Percentiles rank a stretch among this genome's conserved stretches.
Conservation (phyloP, 805 yeast genomes). For the Saturnispora zaruensis region DNA sequence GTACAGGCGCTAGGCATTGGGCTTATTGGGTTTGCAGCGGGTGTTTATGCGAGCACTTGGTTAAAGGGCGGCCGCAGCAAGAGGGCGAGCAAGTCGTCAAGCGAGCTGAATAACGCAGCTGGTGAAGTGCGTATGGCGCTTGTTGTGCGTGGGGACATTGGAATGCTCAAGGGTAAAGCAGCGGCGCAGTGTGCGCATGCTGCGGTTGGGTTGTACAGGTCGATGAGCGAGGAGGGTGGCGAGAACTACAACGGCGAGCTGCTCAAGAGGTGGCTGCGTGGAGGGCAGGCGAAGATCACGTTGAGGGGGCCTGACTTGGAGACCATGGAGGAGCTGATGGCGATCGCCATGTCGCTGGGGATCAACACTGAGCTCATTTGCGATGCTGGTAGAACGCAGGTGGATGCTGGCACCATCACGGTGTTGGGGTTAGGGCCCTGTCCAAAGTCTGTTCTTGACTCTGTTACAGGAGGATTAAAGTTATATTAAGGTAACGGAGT, state of each 20-base stretch:
- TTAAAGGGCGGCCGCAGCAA: background rate
- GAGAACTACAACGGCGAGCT: slow-evolving; percentile 52
- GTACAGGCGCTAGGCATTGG: slow-evolving; percentile 14
- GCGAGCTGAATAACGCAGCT: slow-evolving; percentile 52
- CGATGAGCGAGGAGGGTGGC: slow-evolving; percentile 45
- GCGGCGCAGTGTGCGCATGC: slow-evolving; percentile 99
- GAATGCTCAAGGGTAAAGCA: slow-evolving; percentile 90
- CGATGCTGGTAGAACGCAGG: slow-evolving; percentile 96
- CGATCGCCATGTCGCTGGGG: slow-evolving; percentile 71
- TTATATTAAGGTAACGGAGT: slow-evolving; percentile 39
- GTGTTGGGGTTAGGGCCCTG: slow-evolving; percentile 98
- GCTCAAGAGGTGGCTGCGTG: slow-evolving; percentile 65
- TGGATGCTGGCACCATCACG: slow-evolving; percentile 93
- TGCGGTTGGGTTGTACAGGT: slow-evolving; percentile 79
- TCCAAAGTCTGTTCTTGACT: slow-evolving; percentile 70
- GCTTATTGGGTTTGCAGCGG: slow-evolving; percentile 23
- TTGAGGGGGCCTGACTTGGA: slow-evolving; percentile 64
- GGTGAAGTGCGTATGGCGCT: slow-evolving; percentile 85
- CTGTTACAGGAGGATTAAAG: slow-evolving; percentile 71
- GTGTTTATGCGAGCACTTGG: slow-evolving; percentile 26
- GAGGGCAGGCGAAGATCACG: slow-evolving; percentile 93
- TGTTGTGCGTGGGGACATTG: slow-evolving; percentile 78
- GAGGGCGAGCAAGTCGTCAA: slow-evolving; percentile 27
- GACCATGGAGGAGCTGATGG: slow-evolving; percentile 66
- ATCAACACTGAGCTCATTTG: slow-evolving; percentile 75